phyloP scores from a whole-genome alignment of 305 asterid genomes.

The Fraxinus greggii region DNA sequence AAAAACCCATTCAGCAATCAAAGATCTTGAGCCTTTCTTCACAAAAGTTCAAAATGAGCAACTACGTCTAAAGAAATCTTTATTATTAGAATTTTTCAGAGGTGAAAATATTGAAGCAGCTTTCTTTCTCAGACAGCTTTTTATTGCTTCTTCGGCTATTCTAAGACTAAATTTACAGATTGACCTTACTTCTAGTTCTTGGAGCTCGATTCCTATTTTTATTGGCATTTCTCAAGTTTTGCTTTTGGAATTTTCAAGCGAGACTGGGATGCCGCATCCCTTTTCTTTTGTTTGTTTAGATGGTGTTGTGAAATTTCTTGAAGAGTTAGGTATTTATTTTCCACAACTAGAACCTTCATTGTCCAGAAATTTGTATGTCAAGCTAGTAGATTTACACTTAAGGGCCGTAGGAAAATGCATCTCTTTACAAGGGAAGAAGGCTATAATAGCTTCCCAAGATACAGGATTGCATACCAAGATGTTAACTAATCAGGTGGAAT shows the following conservation, averaged over 20 bases:
- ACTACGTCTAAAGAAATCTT: slow-evolving; percentile 41
- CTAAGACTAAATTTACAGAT: slow-evolving; percentile 56
- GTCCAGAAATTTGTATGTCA: slow-evolving; percentile 56
- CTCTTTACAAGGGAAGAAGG: slow-evolving; percentile 67
- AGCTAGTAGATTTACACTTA: slow-evolving; percentile 69
- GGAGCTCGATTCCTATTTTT: slow-evolving; percentile 49
- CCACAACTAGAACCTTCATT: slow-evolving; percentile 50
- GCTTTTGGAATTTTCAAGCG: slow-evolving; percentile 59
- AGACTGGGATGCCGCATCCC: slow-evolving; percentile 38
- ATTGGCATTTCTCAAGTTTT: slow-evolving; percentile 53
- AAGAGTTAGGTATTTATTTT: slow-evolving; percentile 70
- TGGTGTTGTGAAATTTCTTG: slow-evolving; percentile 71
- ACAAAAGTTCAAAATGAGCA: slow-evolving; percentile 46
- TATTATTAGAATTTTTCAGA: slow-evolving; percentile 49
- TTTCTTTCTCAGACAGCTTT: slow-evolving; percentile 64
- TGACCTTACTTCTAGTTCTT: slow-evolving; percentile 41
- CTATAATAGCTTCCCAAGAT: slow-evolving; percentile 66
- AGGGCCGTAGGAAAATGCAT: slow-evolving; percentile 85
- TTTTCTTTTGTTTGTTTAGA: slow-evolving; percentile 56
- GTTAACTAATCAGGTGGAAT: slow-evolving; percentile 34
- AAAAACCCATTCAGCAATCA: slow-evolving; percentile 26
- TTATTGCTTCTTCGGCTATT: slow-evolving; percentile 73
- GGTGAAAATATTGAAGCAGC: slow-evolving; percentile 64
- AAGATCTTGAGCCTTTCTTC: slow-evolving; percentile 53
- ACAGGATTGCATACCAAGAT: slow-evolving; percentile 46